These are phyloP conservation scores for Xylaria castorea DNA, from an alignment of 495 filamentous ascomycete species.

Conservation along the genomic window DNA sequence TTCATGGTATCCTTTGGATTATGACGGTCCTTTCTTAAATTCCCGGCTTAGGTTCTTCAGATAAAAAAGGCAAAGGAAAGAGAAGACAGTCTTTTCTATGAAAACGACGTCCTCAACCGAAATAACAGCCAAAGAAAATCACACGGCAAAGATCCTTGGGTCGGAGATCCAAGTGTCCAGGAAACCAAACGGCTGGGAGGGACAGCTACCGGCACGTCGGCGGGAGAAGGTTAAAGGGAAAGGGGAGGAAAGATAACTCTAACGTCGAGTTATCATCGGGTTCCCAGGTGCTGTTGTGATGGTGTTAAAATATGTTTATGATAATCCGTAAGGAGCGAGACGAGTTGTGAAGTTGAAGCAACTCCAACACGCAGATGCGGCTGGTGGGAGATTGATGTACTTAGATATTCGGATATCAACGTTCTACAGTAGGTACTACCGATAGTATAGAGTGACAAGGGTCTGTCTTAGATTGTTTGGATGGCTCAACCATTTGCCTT, in stretches of 20 bases:
- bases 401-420: slow-evolving; percentile 44
- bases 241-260: slow-evolving; percentile 23
- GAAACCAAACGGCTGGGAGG: slow-evolving; percentile 28
- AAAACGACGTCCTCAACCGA: slow-evolving; percentile 35
- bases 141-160: slow-evolving; percentile 42
- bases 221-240: slow-evolving; percentile 25
- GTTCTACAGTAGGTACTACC: slow-evolving; percentile 15
- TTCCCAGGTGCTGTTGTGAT: slow-evolving; percentile 25
- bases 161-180: slow-evolving; percentile 33
- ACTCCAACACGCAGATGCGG: slow-evolving; percentile 19
- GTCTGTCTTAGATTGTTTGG: slow-evolving; percentile 39
- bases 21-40: slow-evolving; percentile 41
- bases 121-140: slow-evolving; percentile 33
- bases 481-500: slow-evolving; percentile 35
- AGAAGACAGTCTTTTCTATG: slow-evolving; percentile 40
- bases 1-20: slow-evolving; percentile 53
- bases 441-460: slow-evolving; percentile 26
- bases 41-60: slow-evolving; percentile 24
- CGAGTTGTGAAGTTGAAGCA: slow-evolving; percentile 17
- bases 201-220: slow-evolving; percentile 26
- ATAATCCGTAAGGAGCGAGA: slow-evolving; percentile 35
- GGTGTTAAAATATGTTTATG: slow-evolving; percentile 23
- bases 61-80: slow-evolving; percentile 38
- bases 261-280: slow-evolving; percentile 27
- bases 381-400: slow-evolving; percentile 43